Percentiles rank a stretch among this genome's conserved stretches.
Conservation (phyloP, 306 rosid genomes). For the Oxytropis ochrocephala region DNA sequence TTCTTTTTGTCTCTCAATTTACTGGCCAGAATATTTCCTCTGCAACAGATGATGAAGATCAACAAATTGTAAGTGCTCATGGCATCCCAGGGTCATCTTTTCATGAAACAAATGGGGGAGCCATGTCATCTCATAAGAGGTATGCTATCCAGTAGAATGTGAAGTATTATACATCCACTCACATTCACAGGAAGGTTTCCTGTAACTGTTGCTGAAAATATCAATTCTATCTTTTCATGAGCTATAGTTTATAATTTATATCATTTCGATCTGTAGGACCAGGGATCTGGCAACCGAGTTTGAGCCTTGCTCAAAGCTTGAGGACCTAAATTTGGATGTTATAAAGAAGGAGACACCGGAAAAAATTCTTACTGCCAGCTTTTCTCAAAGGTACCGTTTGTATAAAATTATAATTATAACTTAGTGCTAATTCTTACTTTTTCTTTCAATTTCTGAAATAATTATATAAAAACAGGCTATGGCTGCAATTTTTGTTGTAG, state of each 20-base stretch:
- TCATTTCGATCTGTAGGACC: slow-evolving; percentile 32
- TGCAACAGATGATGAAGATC: slow-evolving; percentile 25
- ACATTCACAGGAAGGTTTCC: slow-evolving; percentile 15
- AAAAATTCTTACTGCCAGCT: slow-evolving; percentile 28
- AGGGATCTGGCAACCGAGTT: slow-evolving; percentile 64
- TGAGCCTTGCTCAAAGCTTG: slow-evolving; percentile 96
- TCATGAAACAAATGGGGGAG: slow-evolving; percentile 26
- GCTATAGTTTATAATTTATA: slow-evolving; percentile 9
- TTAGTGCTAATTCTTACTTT: slow-evolving; percentile 7
- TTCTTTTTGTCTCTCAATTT: slow-evolving; percentile 11
- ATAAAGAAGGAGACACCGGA: slow-evolving; percentile 51
- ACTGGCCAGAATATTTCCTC: slow-evolving; percentile 30
- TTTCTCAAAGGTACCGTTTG: slow-evolving; percentile 49
- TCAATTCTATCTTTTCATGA: slow-evolving; percentile 8
- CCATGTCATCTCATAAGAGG: slow-evolving; percentile 26
- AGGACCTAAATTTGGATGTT: slow-evolving; percentile 87
- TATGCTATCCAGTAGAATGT: slow-evolving; percentile 12
- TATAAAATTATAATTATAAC: background rate
- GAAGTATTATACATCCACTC: background rate
- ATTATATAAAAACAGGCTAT: background rate
- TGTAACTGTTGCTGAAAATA: background rate
- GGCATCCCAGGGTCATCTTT: slow-evolving; percentile 11
- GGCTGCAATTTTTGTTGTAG: background rate
- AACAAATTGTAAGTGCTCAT: slow-evolving; percentile 22
- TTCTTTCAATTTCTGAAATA: slow-evolving; percentile 9